phyloP scores from a whole-genome alignment of 202 grass and related monocot species.

The Carex sylvatica region DNA sequence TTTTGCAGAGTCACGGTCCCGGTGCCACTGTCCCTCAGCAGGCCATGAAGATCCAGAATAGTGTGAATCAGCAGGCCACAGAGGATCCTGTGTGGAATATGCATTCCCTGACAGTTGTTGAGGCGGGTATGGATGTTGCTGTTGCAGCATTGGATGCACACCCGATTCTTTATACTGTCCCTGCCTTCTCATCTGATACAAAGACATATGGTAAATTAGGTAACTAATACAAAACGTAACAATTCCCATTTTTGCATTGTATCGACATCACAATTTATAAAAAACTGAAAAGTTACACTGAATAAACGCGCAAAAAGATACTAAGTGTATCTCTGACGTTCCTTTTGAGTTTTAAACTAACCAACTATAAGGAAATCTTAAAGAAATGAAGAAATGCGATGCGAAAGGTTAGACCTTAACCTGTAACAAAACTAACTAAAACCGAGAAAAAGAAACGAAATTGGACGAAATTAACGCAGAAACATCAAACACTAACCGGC shows the following conservation, averaged over 20 bases:
- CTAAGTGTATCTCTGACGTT: neutral
- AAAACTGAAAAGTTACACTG: neutral
- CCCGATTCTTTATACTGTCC: slow-evolving; percentile 62
- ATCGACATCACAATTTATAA: neutral
- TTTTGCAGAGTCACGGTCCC: slow-evolving; percentile 62
- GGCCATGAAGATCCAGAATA: slow-evolving; percentile 30
- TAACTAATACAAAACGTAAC: neutral
- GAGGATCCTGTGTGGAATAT: slow-evolving; percentile 50
- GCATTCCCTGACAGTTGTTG: slow-evolving; percentile 54
- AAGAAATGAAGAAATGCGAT: neutral
- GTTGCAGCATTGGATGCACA: slow-evolving; percentile 49
- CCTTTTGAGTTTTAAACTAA: neutral
- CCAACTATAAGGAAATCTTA: neutral
- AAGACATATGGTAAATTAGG: neutral
- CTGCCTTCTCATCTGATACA: slow-evolving; percentile 60
- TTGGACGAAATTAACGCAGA: neutral
- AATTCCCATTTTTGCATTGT: neutral
- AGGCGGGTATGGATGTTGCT: slow-evolving; percentile 63
- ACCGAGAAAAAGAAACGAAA: neutral
- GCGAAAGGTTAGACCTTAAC: neutral
- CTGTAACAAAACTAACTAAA: neutral
- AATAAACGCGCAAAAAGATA: neutral
- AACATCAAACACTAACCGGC: neutral
- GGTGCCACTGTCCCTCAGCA: slow-evolving; percentile 60
- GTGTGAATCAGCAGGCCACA: slow-evolving; percentile 45